Evolutionary conservation across 345 rosid species (phyloP).

Genomic region (Brassica nigra): DNA sequence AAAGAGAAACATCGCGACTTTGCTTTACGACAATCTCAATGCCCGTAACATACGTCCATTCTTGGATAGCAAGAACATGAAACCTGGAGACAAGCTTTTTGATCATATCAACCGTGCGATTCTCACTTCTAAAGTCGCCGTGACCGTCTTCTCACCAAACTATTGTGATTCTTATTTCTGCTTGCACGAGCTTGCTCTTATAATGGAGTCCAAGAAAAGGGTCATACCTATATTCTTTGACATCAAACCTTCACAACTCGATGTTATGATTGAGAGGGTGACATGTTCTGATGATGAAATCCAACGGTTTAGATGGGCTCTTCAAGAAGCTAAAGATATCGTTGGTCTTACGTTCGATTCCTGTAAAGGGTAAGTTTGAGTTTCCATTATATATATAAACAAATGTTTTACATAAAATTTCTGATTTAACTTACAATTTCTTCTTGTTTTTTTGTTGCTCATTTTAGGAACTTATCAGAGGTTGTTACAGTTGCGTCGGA

Average conservation of each 20-base stretch:
- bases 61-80: constrained; percentile 77
- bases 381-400: neutral
- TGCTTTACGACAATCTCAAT: constrained; percentile 64
- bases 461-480: constrained; percentile 60
- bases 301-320: constrained; percentile 55
- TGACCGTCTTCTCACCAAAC: constrained; percentile 64
- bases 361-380: constrained; percentile 51
- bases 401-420: neutral
- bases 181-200: constrained; percentile 67
- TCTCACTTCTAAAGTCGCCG: constrained; percentile 53
- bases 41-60: constrained; percentile 51
- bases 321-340: constrained; percentile 67
- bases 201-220: constrained; percentile 68
- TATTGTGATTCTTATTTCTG: constrained; percentile 67
- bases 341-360: constrained; percentile 73
- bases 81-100: constrained; percentile 69
- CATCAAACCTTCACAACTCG: constrained; percentile 72
- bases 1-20: constrained; percentile 52
- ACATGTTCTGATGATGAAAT: constrained; percentile 45
- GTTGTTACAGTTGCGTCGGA: constrained; percentile 64
- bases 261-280: constrained; percentile 35
- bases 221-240: constrained; percentile 75
- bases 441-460: neutral
- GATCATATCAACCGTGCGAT: constrained; percentile 61
- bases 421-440: neutral